Base-by-base conservation (phyloP, 345 rosid genomes). In the Linum trigynum region DNA sequence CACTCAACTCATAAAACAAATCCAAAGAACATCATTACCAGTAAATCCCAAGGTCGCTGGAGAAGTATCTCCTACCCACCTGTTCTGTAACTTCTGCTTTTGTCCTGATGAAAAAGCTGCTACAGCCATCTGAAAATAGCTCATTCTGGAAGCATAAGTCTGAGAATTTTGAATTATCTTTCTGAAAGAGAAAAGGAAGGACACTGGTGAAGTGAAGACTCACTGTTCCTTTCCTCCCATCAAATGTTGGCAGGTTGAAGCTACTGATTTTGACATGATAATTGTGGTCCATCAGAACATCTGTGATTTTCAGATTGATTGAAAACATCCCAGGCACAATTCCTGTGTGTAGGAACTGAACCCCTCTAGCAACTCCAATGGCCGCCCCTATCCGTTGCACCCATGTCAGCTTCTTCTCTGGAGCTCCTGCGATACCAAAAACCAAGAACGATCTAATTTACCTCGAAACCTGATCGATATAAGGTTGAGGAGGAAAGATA, bases 261-360 rank as follows among this genome's bases (percentile, higher is more conserved):
- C 68, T 65, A 71, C 79, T 71, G 74, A 86, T 66, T 72, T 84
- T 86, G 3, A 75, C 80, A 38, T 65, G 82, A 61, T 80, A 78
- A 65, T 81, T 65, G 39, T 75, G 79, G 70, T 86, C 84, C 63
- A 84, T 55, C 3, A 82, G 38, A 65, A 79, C 75, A 67, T 86
- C 89, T 37, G 87, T 82, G 64, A 81, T 84, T 77, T 79, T 86
- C 63, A 86, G 62, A 65, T 71, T 71, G 59, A 79, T 82, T 2
- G 80, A 70, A 61, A 69, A 75, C n/a, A 82, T 65, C 17, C 87
- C 89, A 1, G 89, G 92, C 8, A 84, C 73, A 50, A 76, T 80
- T 60, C 91, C 85, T 0, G 83, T 81, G 60, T 86, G 85, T 57
- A 86, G 83, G 71, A 84, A 86, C 70, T 82, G 84, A 48, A 86